A percentile compares a stretch with the other conserved stretches of the same genome.
Conservation (phyloP, 2,329 filamentous ascomycete genomes). For the Arthrobotrys entomopaga region DNA sequence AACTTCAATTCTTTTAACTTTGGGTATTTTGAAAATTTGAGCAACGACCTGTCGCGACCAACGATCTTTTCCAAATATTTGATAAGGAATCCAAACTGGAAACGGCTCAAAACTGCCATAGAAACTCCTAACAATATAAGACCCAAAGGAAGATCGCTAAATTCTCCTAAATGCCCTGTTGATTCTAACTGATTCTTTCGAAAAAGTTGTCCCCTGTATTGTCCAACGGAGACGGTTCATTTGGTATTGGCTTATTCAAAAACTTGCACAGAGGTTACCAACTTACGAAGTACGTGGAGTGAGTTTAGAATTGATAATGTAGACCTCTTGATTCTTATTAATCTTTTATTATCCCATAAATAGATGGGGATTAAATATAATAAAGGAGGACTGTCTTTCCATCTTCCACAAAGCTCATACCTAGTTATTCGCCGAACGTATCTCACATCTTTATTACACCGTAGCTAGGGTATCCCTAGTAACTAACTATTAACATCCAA, state of each 20-base stretch:
- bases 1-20: background rate
- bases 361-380: too few relatives aligned
- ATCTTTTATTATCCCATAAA: too few relatives aligned
- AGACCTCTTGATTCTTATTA: too few relatives aligned
- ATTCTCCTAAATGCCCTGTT: slow-evolving; percentile 3
- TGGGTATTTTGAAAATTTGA: background rate
- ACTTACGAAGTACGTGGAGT: slow-evolving; percentile 60
- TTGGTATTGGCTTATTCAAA: slow-evolving; percentile 61
- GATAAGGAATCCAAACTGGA: background rate
- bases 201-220: slow-evolving; percentile 50
- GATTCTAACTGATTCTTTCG: background rate
- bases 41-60: background rate
- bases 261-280: slow-evolving; percentile 64
- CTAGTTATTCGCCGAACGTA: background rate
- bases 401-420: too few relatives aligned
- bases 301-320: too few relatives aligned
- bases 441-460: too few relatives aligned
- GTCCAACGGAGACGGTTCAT: slow-evolving; percentile 59
- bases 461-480: too few relatives aligned
- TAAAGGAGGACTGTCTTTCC: too few relatives aligned
- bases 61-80: background rate
- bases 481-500: too few relatives aligned
- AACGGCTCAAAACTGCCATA: background rate
- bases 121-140: background rate
- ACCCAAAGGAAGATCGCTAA: background rate